These are phyloP conservation scores for Fusarium verrucosum DNA, from an alignment of 2,329 filamentous ascomycete species.

Conservation along the genomic window DNA sequence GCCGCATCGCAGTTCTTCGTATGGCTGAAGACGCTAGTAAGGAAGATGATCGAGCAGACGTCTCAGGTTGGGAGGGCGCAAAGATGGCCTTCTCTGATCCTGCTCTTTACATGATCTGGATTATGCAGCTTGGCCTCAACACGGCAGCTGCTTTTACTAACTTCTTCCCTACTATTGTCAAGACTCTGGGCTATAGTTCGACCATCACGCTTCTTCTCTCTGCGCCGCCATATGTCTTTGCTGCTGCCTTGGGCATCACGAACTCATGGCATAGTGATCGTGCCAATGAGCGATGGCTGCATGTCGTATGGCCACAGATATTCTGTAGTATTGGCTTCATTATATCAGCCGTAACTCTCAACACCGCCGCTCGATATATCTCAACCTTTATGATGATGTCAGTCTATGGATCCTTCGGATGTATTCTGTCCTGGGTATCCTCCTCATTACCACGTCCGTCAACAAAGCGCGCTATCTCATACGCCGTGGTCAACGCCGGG, in stretches of 20 bases:
- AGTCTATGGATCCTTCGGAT: slow-evolving; percentile 10
- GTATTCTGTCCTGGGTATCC: slow-evolving; percentile 13
- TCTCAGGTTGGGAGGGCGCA: slow-evolving; percentile 1
- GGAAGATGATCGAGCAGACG: slow-evolving; percentile 1
- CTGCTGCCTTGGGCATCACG: background rate
- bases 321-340: slow-evolving; percentile 14
- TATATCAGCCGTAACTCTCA: slow-evolving; percentile 2
- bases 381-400: slow-evolving; percentile 24
- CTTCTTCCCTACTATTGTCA: slow-evolving; percentile 16
- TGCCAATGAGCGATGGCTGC: background rate
- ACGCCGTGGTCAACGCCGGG: slow-evolving; percentile 4
- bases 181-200: background rate
- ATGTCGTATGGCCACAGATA: slow-evolving; percentile 13
- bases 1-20: background rate
- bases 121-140: slow-evolving; percentile 16
- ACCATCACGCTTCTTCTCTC: slow-evolving; percentile 11
- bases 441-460: slow-evolving; percentile 5
- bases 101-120: slow-evolving; percentile 12
- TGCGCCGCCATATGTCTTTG: slow-evolving; percentile 10
- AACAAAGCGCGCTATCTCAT: slow-evolving; percentile 11
- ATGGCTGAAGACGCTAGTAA: slow-evolving; percentile 15
- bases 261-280: slow-evolving; percentile 20
- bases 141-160: slow-evolving; percentile 11
- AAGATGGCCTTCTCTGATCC: slow-evolving; percentile 12
- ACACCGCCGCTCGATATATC: slow-evolving; percentile 13